Base-by-base conservation (phyloP, 306 rosid species). In the Castanea sativa region DNA sequence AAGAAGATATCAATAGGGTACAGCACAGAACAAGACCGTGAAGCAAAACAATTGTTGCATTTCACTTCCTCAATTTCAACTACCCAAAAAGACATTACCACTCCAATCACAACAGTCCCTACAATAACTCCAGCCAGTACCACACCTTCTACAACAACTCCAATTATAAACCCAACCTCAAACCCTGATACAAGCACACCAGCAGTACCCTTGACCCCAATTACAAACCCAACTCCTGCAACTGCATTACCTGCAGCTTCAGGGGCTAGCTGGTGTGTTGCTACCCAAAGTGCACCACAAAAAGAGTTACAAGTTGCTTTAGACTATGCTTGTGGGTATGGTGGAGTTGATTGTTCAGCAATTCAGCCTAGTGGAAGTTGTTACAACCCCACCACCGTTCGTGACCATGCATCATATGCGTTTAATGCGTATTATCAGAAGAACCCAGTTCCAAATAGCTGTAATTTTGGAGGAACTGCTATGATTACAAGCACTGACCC, bases 311-410 rank as follows among this genome's bases (percentile, higher is more conserved):
- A 93, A 82, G 94, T 89, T 77, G 97, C 97, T 76, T 75, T 93
- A 87, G 97, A 93, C 79, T 93, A 91, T 88, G 96, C 96, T 15
- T 93, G 97, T 81, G 97, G 97, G 43, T 77, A 79, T 79, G 96
- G 91, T 71, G 91, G 91, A 27, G 80, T 85, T 55, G 97, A 91
- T 79, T 93, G 97, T 75, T 83, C 91, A 10, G 88, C 83, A 73
- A 88, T 93, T 87, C 96, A 91, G 80, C 78, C 83, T 23, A 89
- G 89, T 71, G 89, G 92, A 71, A 91, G 73, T 71, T 93, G 97
- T 83, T 93, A 88, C 77, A 88, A 79, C 41, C 96, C 97, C 5
- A 87, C 32, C 73, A 79, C 83, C 51, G 16, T 93, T 1, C 80
- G 82, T 21, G 92, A 91, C 25, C 97, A 88, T 82, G 94, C 97